Base-by-base conservation (phyloP, 768 basidiomycete genomes). In the Zangia roseola region DNA sequence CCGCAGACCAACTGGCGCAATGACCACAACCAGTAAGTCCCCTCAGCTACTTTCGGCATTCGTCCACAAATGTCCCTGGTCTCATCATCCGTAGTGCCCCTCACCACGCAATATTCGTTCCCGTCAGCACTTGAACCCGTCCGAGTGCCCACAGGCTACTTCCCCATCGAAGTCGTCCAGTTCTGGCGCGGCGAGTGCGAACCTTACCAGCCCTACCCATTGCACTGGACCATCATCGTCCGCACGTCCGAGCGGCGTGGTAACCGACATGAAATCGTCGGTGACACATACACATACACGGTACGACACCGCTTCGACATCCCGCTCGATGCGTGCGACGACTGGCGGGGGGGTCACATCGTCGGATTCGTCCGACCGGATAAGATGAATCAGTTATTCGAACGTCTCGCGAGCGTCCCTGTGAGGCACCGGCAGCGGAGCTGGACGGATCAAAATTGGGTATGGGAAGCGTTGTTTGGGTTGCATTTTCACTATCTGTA, bases 361-460 rank as follows among this genome's bases (percentile, higher is more conserved):
- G 33, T 66, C 31, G 59, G 67, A 36, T 56, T 45, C 20, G 56
- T 60, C 5, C 40, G 57, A 2, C 56, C 56, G 2, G 19, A 37
- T 14, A 40, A 49, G 13, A 16, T 62, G 38, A 33, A 51, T 7
- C 19, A 24, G 5, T 35, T 67, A 2, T 19, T 54, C 14, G 49
- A 41, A 2, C 50, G 40, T 1, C 50, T 66, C 24, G 59, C 55
- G 4, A 51, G 49, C 25, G 49, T 56, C 14, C 52, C 45, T 0
- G 53, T 68, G n/a, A 23, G 53, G n/a, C 53, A 35, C 3, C n/a
- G 52, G 2, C 51, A 49, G 13, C 46, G 45, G 48, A 47, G 26
- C 5, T 68, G 65, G 66, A 59, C 66, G 42, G 56, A 51, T 38
- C 65, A 68, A 40, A 58, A 54, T 17, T 65, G 63, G 65, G 66